Base-by-base conservation (phyloP, 208 protist genomes). In the Crithidia sp. region DNA sequence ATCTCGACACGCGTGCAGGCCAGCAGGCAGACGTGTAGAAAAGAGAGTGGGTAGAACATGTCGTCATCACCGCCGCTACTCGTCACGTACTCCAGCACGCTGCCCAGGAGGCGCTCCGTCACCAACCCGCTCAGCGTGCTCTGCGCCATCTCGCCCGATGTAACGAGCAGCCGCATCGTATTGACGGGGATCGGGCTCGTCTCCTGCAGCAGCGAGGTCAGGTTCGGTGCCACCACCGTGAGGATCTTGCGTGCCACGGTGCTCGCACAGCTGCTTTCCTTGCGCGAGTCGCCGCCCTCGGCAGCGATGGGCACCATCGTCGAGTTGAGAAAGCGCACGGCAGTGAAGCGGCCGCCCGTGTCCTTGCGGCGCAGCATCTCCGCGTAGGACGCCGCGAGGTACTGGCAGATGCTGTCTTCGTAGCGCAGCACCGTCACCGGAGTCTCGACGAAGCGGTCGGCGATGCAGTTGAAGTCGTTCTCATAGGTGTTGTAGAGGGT, bases 131-230 rank as follows among this genome's bases (percentile, higher is more conserved):
- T 44, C 57, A 95, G 68, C 41, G 71, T 52, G 14, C 66, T 78
- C 14, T 85, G 76, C 50, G 82, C 65, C 55, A 88, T 87, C 65
- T 93, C 86, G 16, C 79, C 84, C 67, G 85, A 95, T 39, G 79
- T 80, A 3, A 82, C 69, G 7, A 98, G 73, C 7, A 98, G 76
- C n/a, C 93, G 90, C 55, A 97, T 74, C 12, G 89, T 87, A 70
- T 93, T 90, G 28, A 89, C 84, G 2, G 95, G 95, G 13, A 96
- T 91, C 8, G 94, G 94, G 43, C 90, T 86, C 41, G 71, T 82
- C 56, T 95, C 90, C 6, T 69, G 75, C 58, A 98, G 74, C 36
- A 98, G 79, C 43, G 55, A 71, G 2, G 82, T 63, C 5, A 97
- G 77, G 47, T 66, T 76, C 47, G 80, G 57, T 19, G 73, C 44